Evolutionary conservation across 2,329 filamentous ascomycete genomes (phyloP).

Genomic region (Gaeumannomyces tritici): DNA sequence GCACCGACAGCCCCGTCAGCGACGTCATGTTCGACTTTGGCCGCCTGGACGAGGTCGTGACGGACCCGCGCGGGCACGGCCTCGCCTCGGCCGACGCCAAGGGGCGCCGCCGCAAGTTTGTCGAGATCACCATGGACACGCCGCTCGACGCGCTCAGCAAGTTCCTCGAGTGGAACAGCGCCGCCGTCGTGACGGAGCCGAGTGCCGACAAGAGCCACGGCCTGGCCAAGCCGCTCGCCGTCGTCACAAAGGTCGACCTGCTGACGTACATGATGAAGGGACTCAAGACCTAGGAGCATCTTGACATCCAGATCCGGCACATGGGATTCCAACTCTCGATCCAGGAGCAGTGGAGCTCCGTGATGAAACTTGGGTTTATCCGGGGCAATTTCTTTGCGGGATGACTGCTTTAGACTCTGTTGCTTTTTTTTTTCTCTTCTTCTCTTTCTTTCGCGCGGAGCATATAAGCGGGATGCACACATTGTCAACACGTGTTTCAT

Average conservation of each 20-base stretch:
- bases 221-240: conserved; percentile 68
- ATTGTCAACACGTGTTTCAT: background rate
- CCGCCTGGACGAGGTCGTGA: conserved; percentile 78
- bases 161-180: conserved; percentile 98
- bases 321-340: no score
- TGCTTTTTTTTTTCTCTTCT: conserved; percentile 5
- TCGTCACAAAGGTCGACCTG: conserved; percentile 95
- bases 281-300: conserved; percentile 25
- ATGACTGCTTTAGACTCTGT: background rate
- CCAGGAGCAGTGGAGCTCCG: no score
- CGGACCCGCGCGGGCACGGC: conserved; percentile 68
- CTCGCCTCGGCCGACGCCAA: conserved; percentile 31
- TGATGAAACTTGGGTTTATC: no score
- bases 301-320: no score
- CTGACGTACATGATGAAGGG: conserved; percentile 81
- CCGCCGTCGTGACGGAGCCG: conserved; percentile 80
- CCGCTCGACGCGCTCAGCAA: conserved; percentile 73
- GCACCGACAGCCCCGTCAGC: conserved; percentile 61
- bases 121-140: conserved; percentile 90
- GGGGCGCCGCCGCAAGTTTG: conserved; percentile 54
- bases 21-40: conserved; percentile 97
- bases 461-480: background rate
- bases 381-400: no score
- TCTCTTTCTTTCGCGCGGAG: background rate
- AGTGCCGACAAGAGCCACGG: conserved; percentile 39